Conservation (phyloP, 257 asterid species). For the Nicotiana noctiflora region DNA sequence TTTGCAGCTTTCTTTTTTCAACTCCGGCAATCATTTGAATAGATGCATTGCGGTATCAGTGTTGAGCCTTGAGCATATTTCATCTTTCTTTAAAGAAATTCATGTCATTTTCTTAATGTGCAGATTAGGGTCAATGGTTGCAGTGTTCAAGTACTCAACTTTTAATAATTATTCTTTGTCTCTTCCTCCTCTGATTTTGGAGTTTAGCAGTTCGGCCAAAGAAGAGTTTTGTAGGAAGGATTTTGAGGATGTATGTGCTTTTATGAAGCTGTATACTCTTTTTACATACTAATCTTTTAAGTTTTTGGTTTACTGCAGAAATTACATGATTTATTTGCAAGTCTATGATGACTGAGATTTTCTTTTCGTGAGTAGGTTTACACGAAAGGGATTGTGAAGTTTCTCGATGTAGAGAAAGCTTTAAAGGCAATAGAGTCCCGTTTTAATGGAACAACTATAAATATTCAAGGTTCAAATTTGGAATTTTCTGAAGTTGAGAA, state of each 20-base stretch:
- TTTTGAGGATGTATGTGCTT: conserved; percentile 48
- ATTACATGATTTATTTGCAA: not conserved
- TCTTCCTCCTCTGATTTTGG: conserved; percentile 67
- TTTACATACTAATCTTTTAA: not conserved
- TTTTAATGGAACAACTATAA: conserved; percentile 45
- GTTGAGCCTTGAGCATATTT: not conserved
- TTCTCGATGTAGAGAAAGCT: conserved; percentile 55
- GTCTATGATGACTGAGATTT: conserved; percentile 9
- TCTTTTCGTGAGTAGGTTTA: conserved; percentile 40
- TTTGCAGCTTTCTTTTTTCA: too few species aligned
- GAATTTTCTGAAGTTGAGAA: conserved; percentile 59
- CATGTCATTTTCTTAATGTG: conserved; percentile 20
- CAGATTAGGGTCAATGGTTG: conserved; percentile 88
- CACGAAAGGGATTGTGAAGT: conserved; percentile 52
- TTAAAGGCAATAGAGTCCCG: conserved; percentile 48
- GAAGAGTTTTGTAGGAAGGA: conserved; percentile 59
- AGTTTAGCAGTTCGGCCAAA: conserved; percentile 41
- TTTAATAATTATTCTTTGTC: conserved; percentile 67
- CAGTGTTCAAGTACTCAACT: conserved; percentile 66
- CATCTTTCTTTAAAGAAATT: not conserved
- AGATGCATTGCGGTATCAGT: not conserved
- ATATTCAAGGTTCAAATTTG: conserved; percentile 49
- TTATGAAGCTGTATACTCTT: not conserved
- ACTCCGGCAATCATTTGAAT: not conserved
- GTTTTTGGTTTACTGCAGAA: not conserved